phyloP scores from a whole-genome alignment of 2,329 filamentous ascomycete genomes.

The Verticillium klebahnii region DNA sequence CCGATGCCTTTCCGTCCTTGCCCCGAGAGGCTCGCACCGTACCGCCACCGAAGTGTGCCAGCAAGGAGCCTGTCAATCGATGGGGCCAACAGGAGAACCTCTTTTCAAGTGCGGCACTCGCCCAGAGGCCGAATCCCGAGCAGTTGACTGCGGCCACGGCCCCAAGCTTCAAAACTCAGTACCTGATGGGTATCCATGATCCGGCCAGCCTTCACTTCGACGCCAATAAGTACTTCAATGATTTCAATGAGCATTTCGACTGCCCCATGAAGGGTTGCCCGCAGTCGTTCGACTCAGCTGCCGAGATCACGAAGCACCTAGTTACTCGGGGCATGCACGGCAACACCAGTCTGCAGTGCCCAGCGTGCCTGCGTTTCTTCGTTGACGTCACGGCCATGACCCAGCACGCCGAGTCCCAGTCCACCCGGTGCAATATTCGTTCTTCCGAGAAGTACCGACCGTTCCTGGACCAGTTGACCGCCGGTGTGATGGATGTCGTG shows the following conservation, averaged over 20 bases:
- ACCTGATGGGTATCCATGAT: slow-evolving; percentile 27
- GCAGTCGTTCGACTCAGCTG: slow-evolving; percentile 31
- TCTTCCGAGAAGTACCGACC: slow-evolving; percentile 30
- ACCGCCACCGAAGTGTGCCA: neutral
- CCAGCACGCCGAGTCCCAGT: slow-evolving; percentile 42
- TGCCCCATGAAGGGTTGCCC: neutral
- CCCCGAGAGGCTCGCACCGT: neutral
- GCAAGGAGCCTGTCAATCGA: neutral
- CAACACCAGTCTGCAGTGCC: slow-evolving; percentile 33
- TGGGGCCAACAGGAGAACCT: slow-evolving; percentile 16
- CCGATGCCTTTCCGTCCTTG: slow-evolving; percentile 6
- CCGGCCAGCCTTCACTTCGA: slow-evolving; percentile 44
- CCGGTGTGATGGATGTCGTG: slow-evolving; percentile 28
- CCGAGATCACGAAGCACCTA: slow-evolving; percentile 37
- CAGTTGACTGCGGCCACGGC: slow-evolving; percentile 12
- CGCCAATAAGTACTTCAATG: slow-evolving; percentile 39
- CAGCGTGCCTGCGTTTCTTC: slow-evolving; percentile 38
- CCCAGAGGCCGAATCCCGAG: slow-evolving; percentile 13
- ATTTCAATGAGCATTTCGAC: slow-evolving; percentile 23
- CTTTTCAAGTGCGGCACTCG: slow-evolving; percentile 17
- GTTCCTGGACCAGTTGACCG: slow-evolving; percentile 34
- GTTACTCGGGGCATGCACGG: slow-evolving; percentile 33
- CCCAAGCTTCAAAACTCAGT: slow-evolving; percentile 13
- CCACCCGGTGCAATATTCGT: slow-evolving; percentile 36
- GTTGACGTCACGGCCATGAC: slow-evolving; percentile 35